Evolutionary conservation across 441 rosid genomes (phyloP), one percentile per base, ranked within the genome.

Genomic region (Bocquillonia castaneifolia): DNA sequence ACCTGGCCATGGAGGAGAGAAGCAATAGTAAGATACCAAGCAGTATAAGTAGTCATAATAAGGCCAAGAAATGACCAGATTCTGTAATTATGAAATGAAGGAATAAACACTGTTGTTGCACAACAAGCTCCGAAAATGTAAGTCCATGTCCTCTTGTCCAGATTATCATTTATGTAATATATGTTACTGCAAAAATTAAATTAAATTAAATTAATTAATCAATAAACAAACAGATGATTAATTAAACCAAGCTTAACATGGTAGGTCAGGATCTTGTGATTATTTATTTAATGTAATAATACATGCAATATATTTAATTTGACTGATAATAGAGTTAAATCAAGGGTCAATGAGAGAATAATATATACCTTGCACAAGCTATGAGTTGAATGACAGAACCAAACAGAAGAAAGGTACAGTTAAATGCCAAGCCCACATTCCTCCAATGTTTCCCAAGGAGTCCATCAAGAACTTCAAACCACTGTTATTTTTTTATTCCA

Each of bases 391-490:
- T 93, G 55, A 93, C 99, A 69, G 99, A 91, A 81, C 99, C 99
- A 63, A 93, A 93, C 59, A 93, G 77, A 39, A 93, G 90, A 75
- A 93, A 91, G 69, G 98, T 92, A 77, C 98, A 93, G 83, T 93
- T 93, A 80, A 91, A 93, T 32, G 94, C 98, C 55, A 93, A 90
- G 62, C 99, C 99, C 37, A 64, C 73, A 55, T 92, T 93, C 77
- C 91, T 91, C 99, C 99, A 93, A 66, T 89, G 88, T 26, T 92
- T 74, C 54, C 99, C 99, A 58, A 93, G 82, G 51, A 93, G 73
- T 10, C 99, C 99, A 80, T 93, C 99, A 6, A 93, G 96, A 62
- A 93, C 99, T 75, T 93, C 99, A 37, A 93, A 93, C 99, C 99
- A 93, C 96, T 93, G 77, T 66, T 34, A 47, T 47, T 47, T 18